Conservation (phyloP, 306 rosid genomes). For the Carpinus fangiana region DNA sequence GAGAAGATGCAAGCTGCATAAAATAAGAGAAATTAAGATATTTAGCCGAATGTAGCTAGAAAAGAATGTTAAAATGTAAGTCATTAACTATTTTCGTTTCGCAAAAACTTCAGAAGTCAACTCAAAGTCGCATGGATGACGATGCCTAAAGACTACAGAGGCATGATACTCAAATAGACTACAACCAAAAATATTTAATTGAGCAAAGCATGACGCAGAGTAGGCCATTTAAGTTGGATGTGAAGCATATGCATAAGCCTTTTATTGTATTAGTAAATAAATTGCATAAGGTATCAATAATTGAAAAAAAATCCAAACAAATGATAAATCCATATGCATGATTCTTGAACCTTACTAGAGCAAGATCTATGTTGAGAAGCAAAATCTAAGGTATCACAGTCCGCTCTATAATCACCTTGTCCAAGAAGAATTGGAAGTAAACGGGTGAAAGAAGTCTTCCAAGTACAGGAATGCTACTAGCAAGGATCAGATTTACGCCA, state of each 20-base stretch:
- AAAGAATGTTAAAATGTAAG: neutral
- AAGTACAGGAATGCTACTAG: constrained; percentile 86
- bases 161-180: neutral
- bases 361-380: constrained; percentile 23
- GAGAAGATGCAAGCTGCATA: constrained; percentile 94
- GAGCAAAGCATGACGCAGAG: no score
- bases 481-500: constrained; percentile 89
- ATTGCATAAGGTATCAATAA: neutral
- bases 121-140: neutral
- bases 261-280: neutral
- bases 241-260: neutral
- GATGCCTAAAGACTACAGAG: neutral
- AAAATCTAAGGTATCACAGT: constrained; percentile 6
- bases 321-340: neutral
- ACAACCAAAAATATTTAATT: neutral
- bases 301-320: neutral
- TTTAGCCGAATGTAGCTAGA: constrained; percentile 2
- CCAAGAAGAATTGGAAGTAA: constrained; percentile 97
- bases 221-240: neutral
- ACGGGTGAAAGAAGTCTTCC: constrained; percentile 93
- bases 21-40: constrained; percentile 26
- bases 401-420: constrained; percentile 62
- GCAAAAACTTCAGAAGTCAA: neutral
- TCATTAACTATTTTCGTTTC: neutral
- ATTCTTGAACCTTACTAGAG: constrained; percentile 20